A percentile compares a stretch with the other conserved stretches of the same genome.
Conservation (phyloP, 2,329 filamentous ascomycete species). For the Botrytis tulipae region DNA sequence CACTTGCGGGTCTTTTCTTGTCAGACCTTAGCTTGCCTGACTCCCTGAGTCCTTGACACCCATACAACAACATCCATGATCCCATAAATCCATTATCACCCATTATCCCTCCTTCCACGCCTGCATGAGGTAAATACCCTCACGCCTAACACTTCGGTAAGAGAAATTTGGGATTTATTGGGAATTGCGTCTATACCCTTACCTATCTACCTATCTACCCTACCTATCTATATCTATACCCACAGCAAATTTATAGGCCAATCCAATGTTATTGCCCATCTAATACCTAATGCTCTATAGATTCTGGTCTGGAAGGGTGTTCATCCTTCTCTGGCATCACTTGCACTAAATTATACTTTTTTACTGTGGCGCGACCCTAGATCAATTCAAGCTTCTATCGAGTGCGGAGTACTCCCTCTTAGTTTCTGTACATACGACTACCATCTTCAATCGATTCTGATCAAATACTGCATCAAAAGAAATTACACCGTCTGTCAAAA, state of each 20-base stretch:
- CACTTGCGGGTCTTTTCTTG: conserved; percentile 13
- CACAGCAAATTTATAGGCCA: neutral
- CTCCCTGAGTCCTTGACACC: neutral
- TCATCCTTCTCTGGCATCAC: conserved; percentile 7
- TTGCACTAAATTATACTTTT: conserved; percentile 16
- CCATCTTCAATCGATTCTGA: neutral
- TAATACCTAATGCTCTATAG: neutral
- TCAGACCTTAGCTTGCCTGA: conserved; percentile 8
- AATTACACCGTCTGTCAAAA: neutral
- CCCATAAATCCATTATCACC: neutral
- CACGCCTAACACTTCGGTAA: neutral
- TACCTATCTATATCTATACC: neutral
- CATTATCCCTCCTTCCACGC: conserved; percentile 3
- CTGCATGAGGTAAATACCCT: conserved; percentile 15
- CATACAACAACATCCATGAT: neutral
- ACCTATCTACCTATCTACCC: neutral
- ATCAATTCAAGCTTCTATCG: conserved; percentile 10
- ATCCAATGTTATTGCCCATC: neutral
- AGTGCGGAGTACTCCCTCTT: conserved; percentile 7
- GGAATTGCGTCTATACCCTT: neutral
- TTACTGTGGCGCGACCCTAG: conserved; percentile 1
- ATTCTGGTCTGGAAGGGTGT: conserved; percentile 11
- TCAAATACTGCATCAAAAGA: neutral
- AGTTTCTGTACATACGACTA: neutral
- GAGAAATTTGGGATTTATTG: conserved; percentile 7